Evolutionary conservation across 768 basidiomycete species (phyloP).

Genomic region (Tricholoma furcatifolium): DNA sequence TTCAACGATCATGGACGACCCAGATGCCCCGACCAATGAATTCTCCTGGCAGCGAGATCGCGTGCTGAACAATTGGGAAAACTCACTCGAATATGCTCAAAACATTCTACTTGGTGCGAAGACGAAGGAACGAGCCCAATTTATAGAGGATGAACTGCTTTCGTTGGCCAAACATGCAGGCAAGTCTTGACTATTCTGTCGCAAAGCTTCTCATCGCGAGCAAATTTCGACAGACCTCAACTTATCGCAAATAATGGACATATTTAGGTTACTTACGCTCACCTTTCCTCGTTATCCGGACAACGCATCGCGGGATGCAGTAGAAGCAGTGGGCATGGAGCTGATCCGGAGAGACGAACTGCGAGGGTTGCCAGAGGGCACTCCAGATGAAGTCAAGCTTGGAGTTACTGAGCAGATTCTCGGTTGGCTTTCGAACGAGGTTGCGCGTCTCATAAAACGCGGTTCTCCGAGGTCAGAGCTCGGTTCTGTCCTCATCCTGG

Average conservation of each 20-base stretch:
- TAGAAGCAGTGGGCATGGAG: slow-evolving; percentile 63
- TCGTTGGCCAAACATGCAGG: slow-evolving; percentile 58
- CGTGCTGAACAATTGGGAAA: slow-evolving; percentile 54
- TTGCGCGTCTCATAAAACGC: slow-evolving; percentile 52
- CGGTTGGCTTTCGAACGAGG: slow-evolving; percentile 75
- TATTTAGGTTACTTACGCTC: slow-evolving; percentile 70
- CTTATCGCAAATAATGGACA: slow-evolving; percentile 60
- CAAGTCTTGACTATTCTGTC: slow-evolving; percentile 27
- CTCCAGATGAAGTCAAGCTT: slow-evolving; percentile 42
- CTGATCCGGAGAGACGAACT: slow-evolving; percentile 63
- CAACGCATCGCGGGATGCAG: slow-evolving; percentile 64
- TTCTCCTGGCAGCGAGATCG: slow-evolving; percentile 52
- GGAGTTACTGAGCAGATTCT: slow-evolving; percentile 71
- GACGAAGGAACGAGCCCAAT: slow-evolving; percentile 53
- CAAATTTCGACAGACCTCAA: slow-evolving; percentile 45
- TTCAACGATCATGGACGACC: slow-evolving; percentile 34
- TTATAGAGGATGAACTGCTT: slow-evolving; percentile 61
- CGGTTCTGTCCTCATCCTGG: slow-evolving; percentile 6
- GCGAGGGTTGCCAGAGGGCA: slow-evolving; percentile 38
- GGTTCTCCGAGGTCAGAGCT: slow-evolving; percentile 52
- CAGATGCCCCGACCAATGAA: slow-evolving; percentile 29
- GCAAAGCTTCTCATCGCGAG: not conserved
- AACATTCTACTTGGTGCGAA: slow-evolving; percentile 46
- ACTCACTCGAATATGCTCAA: slow-evolving; percentile 54
- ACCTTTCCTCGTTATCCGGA: slow-evolving; percentile 84